These are phyloP conservation scores for Cetradonia linearis DNA, from an alignment of 495 filamentous ascomycete species.

Conservation along the genomic window DNA sequence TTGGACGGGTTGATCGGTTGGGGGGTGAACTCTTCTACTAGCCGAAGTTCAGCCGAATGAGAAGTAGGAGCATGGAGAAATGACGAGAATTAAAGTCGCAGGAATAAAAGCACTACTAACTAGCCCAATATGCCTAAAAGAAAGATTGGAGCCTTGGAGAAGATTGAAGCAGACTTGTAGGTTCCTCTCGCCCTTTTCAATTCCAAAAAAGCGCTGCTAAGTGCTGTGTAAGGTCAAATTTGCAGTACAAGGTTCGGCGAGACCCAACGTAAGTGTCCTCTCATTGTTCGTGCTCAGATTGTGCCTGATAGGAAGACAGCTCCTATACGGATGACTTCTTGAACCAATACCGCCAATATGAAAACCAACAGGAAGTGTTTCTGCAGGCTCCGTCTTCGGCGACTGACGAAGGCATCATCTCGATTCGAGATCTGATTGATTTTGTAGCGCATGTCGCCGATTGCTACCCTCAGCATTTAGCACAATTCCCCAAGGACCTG, in stretches of 20 bases:
- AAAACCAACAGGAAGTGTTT: constrained; percentile 82
- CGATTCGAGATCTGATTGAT: constrained; percentile 75
- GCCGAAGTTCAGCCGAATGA: neutral
- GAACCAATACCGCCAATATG: constrained; percentile 86
- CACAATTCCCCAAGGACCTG: constrained; percentile 68
- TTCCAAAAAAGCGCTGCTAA: constrained; percentile 15
- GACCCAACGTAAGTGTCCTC: constrained; percentile 56
- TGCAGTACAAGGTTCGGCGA: constrained; percentile 80
- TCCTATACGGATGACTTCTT: constrained; percentile 81
- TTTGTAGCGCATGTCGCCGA: constrained; percentile 88
- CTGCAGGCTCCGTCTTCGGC: constrained; percentile 66
- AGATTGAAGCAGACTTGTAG: constrained; percentile 82
- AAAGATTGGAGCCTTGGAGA: constrained; percentile 83
- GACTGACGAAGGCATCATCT: constrained; percentile 63
- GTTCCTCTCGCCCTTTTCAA: constrained; percentile 16
- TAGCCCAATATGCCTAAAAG: constrained; percentile 60
- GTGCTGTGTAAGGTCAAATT: constrained; percentile 48
- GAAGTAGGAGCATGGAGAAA: neutral
- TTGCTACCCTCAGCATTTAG: constrained; percentile 74
- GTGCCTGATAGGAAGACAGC: constrained; percentile 29
- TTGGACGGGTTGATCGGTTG: neutral
- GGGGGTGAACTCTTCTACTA: no score
- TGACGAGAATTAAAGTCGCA: neutral
- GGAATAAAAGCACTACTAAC: neutral
- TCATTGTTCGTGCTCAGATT: constrained; percentile 6